Base-by-base conservation (phyloP, 2,329 filamentous ascomycete species). In the Botrytis medusae region DNA sequence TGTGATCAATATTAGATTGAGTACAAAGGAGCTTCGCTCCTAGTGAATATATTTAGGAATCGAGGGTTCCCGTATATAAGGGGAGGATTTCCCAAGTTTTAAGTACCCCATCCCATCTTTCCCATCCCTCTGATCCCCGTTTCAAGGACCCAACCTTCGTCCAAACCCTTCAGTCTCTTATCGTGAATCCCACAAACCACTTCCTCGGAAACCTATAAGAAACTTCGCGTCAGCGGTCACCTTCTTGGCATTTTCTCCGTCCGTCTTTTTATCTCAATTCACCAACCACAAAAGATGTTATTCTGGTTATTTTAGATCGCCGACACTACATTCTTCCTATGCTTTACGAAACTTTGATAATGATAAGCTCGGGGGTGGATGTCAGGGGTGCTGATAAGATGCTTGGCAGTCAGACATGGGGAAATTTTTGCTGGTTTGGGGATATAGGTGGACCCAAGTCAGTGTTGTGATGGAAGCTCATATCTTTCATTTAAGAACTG, bases 371-470 rank as follows among this genome's bases (percentile, higher is more conserved):
- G 22, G 59, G 9, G 22, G 16, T n/a, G 37, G 6, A 42, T 42
- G 37, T 42, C 60, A 62, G 60, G 22, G 37, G 37, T 62, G n/a
- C 29, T 48, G 63, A 48, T 48, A 48, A 48, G 63, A 25, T 34
- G 63, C 42, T 65, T 65, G 63, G 63, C 63, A 29, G 29, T 20
- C 20, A 64, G 44, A 34, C 29, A 37, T n/a, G 44, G 22, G 63
- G 63, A 48, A n/a, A 16, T 6, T 65, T 65, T 65, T 65, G 29
- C 63, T 65, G 25, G 12, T 65, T 65, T 46, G 40, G 42, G 40
- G 32, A 37, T n/a, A 32, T 44, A 8, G 42, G 42, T 64, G 62
- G 62, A n/a, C 18, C 40, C 1, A 14, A 20, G 29, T 34, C 4
- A 5, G 32, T 34, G 20, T 1, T 60, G 18, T 32, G 4, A 32